Base-by-base conservation (phyloP, 495 filamentous ascomycete genomes). In the Pseudoneurospora amorphoporcata region DNA sequence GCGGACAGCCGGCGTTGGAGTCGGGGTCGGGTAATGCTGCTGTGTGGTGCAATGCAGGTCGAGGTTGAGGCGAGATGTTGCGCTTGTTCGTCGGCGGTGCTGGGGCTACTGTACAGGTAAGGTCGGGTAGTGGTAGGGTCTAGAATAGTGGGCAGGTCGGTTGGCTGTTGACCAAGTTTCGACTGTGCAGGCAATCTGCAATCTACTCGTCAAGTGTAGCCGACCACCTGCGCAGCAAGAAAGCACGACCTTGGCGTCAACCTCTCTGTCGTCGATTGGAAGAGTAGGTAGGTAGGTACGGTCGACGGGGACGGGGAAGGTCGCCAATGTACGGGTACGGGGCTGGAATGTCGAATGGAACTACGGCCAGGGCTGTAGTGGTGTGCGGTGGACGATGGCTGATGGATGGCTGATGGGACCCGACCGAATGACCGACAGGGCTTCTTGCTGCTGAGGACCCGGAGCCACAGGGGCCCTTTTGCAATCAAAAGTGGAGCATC, bases 401-500 rank as follows among this genome's bases (percentile, higher is more conserved):
- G 47, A 16, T 29, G 47, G 47, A 61, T 61, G 47, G 47, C 47
- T 61, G 53, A 61, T 61, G 53, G 53, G 53, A 61, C 53, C 53
- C 53, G 53, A 35, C 53, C 53, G 53, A 61, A 61, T 61, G 53
- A 61, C 53, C 53, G 53, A 61, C 38, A 39, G 38, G n/a, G 68
- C 38, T 40, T 38, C 37, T 19, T 16, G 69, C n/a, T 17, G 69
- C 53, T 61, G 29, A 58, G 19, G 47, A 35, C 68, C 32, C 68
- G 68, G 32, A 69, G 68, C 65, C n/a, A 53, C 70, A 70, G 72
- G 65, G 70, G 74, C 32, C 69, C 58, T 70, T 75, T 76, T 72
- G 73, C 69, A 73, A 75, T 76, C 77, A 73, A 74, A 73, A 76
- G 77, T 76, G 76, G 76, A 77, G 76, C 72, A 74, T 61, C 53